Percentiles rank a stretch among this genome's conserved stretches.
phyloP scores from a whole-genome alignment of 257 asterid species.

The Lantana camara region DNA sequence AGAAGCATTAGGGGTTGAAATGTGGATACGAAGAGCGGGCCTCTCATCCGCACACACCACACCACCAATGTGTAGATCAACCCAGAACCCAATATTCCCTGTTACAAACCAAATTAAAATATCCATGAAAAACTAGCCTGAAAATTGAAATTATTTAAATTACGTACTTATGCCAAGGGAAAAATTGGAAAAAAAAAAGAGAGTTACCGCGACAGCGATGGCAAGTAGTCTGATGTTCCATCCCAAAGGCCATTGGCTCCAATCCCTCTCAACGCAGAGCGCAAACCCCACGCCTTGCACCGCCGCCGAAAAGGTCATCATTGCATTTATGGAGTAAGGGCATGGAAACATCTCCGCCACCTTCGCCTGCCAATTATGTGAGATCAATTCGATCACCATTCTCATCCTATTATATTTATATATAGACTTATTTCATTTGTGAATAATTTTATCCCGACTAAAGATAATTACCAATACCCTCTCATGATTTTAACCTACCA shows the following conservation, averaged over 20 bases:
- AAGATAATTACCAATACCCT: no score
- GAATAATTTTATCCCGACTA: no score
- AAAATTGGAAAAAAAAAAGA: no score
- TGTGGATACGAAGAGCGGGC: conserved; percentile 49
- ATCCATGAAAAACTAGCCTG: no score
- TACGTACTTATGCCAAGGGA: no score
- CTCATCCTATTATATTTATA: no score
- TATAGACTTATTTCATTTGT: no score
- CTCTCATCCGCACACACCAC: conserved; percentile 48
- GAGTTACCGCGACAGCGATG: neutral
- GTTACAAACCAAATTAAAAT: no score
- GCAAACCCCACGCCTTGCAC: conserved; percentile 41
- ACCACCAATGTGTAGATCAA: conserved; percentile 35
- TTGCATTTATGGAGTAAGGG: conserved; percentile 56
- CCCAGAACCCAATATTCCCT: conserved; percentile 52
- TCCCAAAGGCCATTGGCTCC: conserved; percentile 54
- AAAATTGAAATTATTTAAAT: no score
- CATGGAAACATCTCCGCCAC: conserved; percentile 49
- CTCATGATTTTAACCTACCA: no score
- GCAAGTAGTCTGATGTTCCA: conserved; percentile 52
- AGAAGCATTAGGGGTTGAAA: conserved; percentile 52
- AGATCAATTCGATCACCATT: no score
- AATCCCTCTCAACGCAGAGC: conserved; percentile 42
- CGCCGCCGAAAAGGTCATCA: conserved; percentile 46
- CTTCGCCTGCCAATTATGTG: no score